These are phyloP conservation scores for Trametes villosa DNA, from an alignment of 768 basidiomycete genomes.

Conservation along the genomic window DNA sequence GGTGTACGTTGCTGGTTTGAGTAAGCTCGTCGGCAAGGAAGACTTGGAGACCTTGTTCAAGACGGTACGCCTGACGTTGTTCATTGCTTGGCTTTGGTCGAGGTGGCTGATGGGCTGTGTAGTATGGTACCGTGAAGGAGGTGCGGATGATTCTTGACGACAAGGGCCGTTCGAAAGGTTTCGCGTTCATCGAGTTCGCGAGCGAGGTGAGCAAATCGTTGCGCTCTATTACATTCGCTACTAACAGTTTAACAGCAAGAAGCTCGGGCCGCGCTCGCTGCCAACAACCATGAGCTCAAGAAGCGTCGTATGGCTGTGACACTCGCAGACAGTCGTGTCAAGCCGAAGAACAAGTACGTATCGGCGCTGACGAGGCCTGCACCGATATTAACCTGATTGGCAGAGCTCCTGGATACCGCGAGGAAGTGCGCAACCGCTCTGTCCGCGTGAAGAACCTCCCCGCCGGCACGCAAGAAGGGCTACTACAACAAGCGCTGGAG, in stretches of 20 bases:
- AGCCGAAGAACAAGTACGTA: constrained; percentile 32
- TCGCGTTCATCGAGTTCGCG: constrained; percentile 92
- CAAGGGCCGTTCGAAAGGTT: constrained; percentile 75
- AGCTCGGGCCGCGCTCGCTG: constrained; percentile 70
- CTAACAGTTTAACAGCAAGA: constrained; percentile 52
- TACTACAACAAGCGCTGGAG: constrained; percentile 88
- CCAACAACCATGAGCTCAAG: constrained; percentile 89
- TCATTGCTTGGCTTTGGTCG: background rate
- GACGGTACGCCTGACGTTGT: constrained; percentile 57
- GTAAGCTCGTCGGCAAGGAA: constrained; percentile 71
- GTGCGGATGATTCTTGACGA: constrained; percentile 79
- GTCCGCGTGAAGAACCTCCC: constrained; percentile 80
- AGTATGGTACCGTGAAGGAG: constrained; percentile 87
- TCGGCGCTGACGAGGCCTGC: background rate
- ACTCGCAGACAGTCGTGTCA: constrained; percentile 68
- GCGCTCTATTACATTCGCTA: background rate
- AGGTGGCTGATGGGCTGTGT: constrained; percentile 6
- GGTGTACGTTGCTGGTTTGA: constrained; percentile 86
- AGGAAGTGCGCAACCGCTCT: constrained; percentile 68
- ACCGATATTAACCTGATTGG: background rate
- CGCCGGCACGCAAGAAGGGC: constrained; percentile 79
- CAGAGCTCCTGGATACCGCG: constrained; percentile 39
- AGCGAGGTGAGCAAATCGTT: constrained; percentile 58
- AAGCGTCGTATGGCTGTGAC: constrained; percentile 91
- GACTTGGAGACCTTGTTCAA: constrained; percentile 83